Base-by-base conservation (phyloP, 2,329 filamentous ascomycete species). In the Ilyonectria sp. region DNA sequence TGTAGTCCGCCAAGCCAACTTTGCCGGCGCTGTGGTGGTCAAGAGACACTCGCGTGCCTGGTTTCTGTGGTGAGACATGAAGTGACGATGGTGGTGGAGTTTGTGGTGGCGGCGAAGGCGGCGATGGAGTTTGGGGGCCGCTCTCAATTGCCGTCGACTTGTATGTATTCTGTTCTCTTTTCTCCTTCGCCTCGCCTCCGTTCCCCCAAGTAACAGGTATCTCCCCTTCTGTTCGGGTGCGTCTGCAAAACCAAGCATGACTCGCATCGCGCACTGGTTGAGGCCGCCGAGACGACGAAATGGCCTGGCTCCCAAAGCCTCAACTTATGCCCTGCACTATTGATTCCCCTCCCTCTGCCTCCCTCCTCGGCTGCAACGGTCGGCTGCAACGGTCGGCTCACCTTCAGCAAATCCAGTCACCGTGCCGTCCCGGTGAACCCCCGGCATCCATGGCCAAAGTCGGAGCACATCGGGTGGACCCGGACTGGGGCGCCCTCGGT, bases 401-500 rank as follows among this genome's bases (percentile, higher is more conserved):
- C 40, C 40, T n/a, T 17, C 13, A 15, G 47, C 15, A 29, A 26
- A 49, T 33, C 47, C 47, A 50, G 26, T 19, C 49, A 52, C 29
- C 29, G 26, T 31, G 6, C 29, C 17, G 47, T 47, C 11, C 37
- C 55, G n/a, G 35, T 43, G 40, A 43, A n/a, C 40, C 40, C 40
- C 40, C 40, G 40, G 40, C 15, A 43, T 8, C 35, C 58, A 56
- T 62, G 60, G 50, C 43, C 52, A 62, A 62, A 46, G 23, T 43
- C 63, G 63, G 63, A 52, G 57, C 37, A 31, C 35, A 43, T 66
- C 63, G 63, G 63, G 63, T 61, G 58, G 63, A 62, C 40, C 63
- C 63, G 63, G 58, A 40, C 46, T 61, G 53, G 47, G 15, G 26
- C 26, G 1, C 50, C 44, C 46, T 61, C 56, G 50, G 56, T 60